A percentile compares a stretch with the other conserved stretches of the same genome.
Conservation (phyloP, 179 eudicot species). For the Actinidia arguta region DNA sequence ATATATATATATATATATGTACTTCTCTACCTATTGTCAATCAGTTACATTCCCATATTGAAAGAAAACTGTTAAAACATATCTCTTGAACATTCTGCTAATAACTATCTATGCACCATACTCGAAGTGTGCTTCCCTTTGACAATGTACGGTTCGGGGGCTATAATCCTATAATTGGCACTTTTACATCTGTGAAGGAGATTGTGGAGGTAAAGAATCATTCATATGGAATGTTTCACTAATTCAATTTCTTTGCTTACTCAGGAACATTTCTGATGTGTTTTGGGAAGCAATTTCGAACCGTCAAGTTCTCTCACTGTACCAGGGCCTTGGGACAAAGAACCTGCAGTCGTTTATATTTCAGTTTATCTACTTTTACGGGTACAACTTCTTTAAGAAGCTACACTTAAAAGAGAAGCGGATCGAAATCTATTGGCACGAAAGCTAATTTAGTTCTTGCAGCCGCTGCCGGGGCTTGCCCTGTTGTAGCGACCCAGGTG, state of each 20-base stretch:
- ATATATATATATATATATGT: no score
- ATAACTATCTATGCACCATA: neutral
- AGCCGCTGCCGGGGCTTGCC: slow-evolving; percentile 94
- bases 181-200: neutral
- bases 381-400: slow-evolving; percentile 89
- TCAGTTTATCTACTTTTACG: slow-evolving; percentile 88
- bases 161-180: neutral
- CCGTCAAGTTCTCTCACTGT: slow-evolving; percentile 77
- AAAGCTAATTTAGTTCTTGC: slow-evolving; percentile 87
- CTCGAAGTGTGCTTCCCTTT: neutral
- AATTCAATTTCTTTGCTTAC: slow-evolving; percentile 9
- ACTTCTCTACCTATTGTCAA: no score
- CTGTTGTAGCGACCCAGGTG: slow-evolving; percentile 87
- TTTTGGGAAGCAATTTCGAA: slow-evolving; percentile 84
- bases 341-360: slow-evolving; percentile 89
- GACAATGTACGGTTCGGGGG: no score
- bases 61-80: no score
- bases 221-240: neutral
- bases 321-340: slow-evolving; percentile 95
- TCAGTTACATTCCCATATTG: no score
- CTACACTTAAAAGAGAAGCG: slow-evolving; percentile 77
- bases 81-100: no score
- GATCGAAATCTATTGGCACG: slow-evolving; percentile 81
- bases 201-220: neutral
- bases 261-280: slow-evolving; percentile 91